Evolutionary conservation across 2,329 filamentous ascomycete species (phyloP), one percentile per base, ranked within the genome.

Genomic region (Leptographium lundbergii): DNA sequence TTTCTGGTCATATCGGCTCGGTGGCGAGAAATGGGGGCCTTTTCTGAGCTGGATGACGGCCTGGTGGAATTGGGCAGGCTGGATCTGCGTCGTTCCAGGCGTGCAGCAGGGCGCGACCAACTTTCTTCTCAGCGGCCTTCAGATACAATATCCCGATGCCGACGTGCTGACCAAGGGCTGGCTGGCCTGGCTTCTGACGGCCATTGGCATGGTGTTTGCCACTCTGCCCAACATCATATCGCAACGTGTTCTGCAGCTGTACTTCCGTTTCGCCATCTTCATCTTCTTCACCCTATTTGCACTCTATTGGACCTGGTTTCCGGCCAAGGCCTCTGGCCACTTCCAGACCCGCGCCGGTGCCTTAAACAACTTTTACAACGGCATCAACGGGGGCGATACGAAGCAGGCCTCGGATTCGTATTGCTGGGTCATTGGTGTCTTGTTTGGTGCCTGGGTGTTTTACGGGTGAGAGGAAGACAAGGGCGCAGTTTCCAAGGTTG

Each of bases 141-240:
- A 71, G 62, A 71, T 73, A 62, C 63, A 67, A 55, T 72, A 73
- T 62, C 72, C 72, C 4, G 62, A 69, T 54, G 63, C 66, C 0
- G 60, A 64, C 19, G 63, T 72, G 5, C 60, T 74, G 22, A 57
- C 48, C 32, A 66, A 72, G 57, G 71, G 71, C 27, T 74, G 71
- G 0, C 78, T 81, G 47, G 69, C 72, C 0, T 62, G 65, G 0
- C 63, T 81, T 0, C 65, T 81, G 2, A 67, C 65, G 0, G 63
- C 67, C 0, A 77, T 77, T 0, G 67, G 71, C 22, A 80, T 77
- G 0, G 66, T 76, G 2, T 75, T 77, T 53, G 65, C 74, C n/a
- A 69, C 80, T 6, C 73, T 78, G 45, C 72, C 75, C 4, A 74
- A 85, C 61, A 74, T 86, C 10, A 81, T 86, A 62, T 66, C 74